A percentile compares a stretch with the other conserved stretches of the same genome.
Evolutionary conservation across 2,329 filamentous ascomycete genomes (phyloP).

Genomic region (Tolypocladium endophyticum): DNA sequence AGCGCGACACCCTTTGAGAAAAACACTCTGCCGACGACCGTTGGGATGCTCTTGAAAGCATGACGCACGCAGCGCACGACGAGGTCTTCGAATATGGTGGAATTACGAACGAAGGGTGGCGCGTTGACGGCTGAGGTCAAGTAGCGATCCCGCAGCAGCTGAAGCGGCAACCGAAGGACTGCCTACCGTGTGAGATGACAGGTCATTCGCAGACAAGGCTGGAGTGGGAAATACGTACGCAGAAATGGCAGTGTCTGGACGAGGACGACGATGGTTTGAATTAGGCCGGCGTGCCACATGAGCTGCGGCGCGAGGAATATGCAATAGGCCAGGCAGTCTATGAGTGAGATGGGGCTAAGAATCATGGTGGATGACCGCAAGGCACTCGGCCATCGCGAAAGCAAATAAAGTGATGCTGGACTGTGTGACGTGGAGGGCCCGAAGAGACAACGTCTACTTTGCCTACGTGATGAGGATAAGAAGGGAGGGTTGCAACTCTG

Average conservation of each 20-base stretch:
- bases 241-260: constrained; percentile 60
- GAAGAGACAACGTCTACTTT: background rate
- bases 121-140: constrained; percentile 16
- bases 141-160: constrained; percentile 15
- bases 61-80: constrained; percentile 70
- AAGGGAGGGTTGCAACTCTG: background rate
- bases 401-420: background rate
- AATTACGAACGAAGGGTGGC: constrained; percentile 54
- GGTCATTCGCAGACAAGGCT: background rate
- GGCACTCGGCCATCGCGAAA: constrained; percentile 1
- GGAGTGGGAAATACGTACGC: constrained; percentile 31
- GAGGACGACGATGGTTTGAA: constrained; percentile 45
- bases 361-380: constrained; percentile 44
- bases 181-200: background rate
- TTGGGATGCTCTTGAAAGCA: constrained; percentile 62
- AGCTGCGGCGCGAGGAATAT: constrained; percentile 62
- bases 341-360: constrained; percentile 59
- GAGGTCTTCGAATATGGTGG: constrained; percentile 67
- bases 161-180: constrained; percentile 1
- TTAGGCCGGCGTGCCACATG: constrained; percentile 54
- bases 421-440: background rate
- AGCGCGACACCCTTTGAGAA: constrained; percentile 64
- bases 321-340: constrained; percentile 67
- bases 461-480: background rate
- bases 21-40: constrained; percentile 62